Evolutionary conservation across 2,329 filamentous ascomycete genomes (phyloP).

Genomic region (Colletotrichum sp.): DNA sequence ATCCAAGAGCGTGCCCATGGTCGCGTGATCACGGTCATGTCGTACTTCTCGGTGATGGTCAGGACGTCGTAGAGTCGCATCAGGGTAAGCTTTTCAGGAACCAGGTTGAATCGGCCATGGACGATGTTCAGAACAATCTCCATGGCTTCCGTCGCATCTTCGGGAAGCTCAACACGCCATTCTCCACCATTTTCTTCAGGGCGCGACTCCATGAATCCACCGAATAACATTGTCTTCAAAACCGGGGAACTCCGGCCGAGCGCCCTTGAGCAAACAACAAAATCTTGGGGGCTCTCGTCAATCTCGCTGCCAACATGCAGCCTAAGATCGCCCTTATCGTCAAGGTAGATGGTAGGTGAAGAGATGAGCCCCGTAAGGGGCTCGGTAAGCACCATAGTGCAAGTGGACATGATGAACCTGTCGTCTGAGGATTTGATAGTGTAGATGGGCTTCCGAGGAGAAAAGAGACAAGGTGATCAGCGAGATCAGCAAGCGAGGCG

Average conservation of each 20-base stretch:
- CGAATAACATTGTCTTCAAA: slow-evolving; percentile 27
- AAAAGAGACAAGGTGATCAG: background rate
- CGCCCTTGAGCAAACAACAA: slow-evolving; percentile 26
- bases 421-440: background rate
- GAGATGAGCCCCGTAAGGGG: background rate
- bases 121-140: slow-evolving; percentile 34
- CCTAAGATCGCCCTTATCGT: slow-evolving; percentile 1
- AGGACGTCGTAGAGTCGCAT: slow-evolving; percentile 24
- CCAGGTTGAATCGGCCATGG: slow-evolving; percentile 28
- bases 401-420: background rate
- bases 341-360: slow-evolving; percentile 8
- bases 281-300: slow-evolving; percentile 15
- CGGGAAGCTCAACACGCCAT: slow-evolving; percentile 30
- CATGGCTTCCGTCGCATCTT: slow-evolving; percentile 33
- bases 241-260: slow-evolving; percentile 27
- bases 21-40: slow-evolving; percentile 24
- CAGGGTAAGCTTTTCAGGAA: slow-evolving; percentile 19
- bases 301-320: slow-evolving; percentile 6
- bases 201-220: slow-evolving; percentile 27
- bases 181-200: slow-evolving; percentile 6
- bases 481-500: background rate
- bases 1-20: slow-evolving; percentile 27
- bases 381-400: slow-evolving; percentile 6
- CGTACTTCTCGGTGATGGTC: slow-evolving; percentile 29
- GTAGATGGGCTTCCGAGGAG: background rate